These are phyloP conservation scores for Sclerotiophoma versabilis DNA, from an alignment of 2,329 filamentous ascomycete species.

Conservation along the genomic window DNA sequence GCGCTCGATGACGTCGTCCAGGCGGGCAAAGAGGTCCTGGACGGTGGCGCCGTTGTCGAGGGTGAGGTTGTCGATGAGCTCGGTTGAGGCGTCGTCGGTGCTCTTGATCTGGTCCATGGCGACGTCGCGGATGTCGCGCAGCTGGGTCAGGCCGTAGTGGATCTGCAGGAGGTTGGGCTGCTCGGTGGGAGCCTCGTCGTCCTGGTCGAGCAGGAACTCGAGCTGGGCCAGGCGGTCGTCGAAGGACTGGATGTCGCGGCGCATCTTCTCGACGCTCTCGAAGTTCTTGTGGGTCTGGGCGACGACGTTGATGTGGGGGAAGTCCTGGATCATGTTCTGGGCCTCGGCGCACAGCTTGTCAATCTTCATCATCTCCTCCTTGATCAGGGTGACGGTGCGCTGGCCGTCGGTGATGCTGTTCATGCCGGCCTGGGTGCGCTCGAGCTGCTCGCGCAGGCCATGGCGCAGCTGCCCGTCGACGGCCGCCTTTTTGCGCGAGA, in stretches of 20 bases:
- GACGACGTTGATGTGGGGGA: conserved; percentile 88
- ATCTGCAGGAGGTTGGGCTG: conserved; percentile 90
- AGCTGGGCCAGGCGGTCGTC: conserved; percentile 77
- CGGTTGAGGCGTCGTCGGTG: conserved; percentile 88
- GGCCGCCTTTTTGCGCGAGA: conserved; percentile 89
- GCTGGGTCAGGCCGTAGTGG: conserved; percentile 89
- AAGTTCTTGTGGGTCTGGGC: conserved; percentile 98
- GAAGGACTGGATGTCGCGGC: conserved; percentile 86
- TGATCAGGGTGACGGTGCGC: conserved; percentile 88
- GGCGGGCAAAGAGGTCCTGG: conserved; percentile 84
- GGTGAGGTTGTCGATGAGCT: conserved; percentile 77
- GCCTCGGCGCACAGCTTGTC: conserved; percentile 97
- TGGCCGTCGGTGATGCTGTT: conserved; percentile 86
- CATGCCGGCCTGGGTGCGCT: conserved; percentile 94
- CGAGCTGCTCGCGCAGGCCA: conserved; percentile 89
- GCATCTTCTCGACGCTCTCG: conserved; percentile 91
- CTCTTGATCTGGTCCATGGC: conserved; percentile 92
- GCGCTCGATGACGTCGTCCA: conserved; percentile 89
- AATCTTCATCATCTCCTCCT: conserved; percentile 98
- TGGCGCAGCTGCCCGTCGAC: conserved; percentile 89
- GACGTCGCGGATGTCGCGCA: conserved; percentile 93
- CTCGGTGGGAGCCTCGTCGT: conserved; percentile 84
- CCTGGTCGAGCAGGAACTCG: conserved; percentile 79
- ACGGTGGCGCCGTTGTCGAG: conserved; percentile 76
- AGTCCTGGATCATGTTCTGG: conserved; percentile 96